Base-by-base conservation (phyloP, 2,329 filamentous ascomycete genomes). In the Calycina marina region DNA sequence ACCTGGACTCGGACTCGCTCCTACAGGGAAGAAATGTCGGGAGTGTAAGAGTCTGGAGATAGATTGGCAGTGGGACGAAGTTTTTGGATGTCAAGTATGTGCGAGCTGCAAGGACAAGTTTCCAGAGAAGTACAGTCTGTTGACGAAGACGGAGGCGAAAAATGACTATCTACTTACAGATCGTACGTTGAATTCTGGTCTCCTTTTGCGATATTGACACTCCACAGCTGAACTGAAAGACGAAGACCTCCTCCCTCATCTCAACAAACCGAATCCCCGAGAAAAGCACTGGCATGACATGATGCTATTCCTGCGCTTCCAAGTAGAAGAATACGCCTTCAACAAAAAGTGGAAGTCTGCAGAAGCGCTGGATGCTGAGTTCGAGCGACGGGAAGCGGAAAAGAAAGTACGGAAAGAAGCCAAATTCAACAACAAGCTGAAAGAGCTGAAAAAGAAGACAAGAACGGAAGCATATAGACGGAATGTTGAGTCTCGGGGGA, bases 281-380 rank as follows among this genome's bases (percentile, higher is more conserved):
- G 94, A 94, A 54, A 75, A 80, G 0, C 85, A 86, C 37, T 98
- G 85, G 83, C 85, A 94, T 55, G 84, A 93, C 61, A 98, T 98
- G 90, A 93, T 93, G 77, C 69, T 98, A 2, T 98, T 90, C 53
- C 64, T 98, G 14, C 78, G 90, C 1, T 92, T 74, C 39, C 90
- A 98, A 52, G 82, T 98, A 2, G 90, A 98, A 52, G 84, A 85
- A 35, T 94, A 94, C 51, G 90, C 88, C 0, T 77, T 96, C 47
- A 72, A 61, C 0, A 74, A 72, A 42, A 94, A 94, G 59, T 98
- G 90, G 90, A 90, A 90, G 0, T 84, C 78, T 0, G 58, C 81
- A 0, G 85, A 90, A 50, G 80, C 77, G 0, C 60, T 96, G 4
- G 90, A 96, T 51, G 82, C 70, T 4, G 88, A 96, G 57, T 96